A percentile compares a stretch with the other conserved stretches of the same genome.
phyloP scores from a whole-genome alignment of 2,329 filamentous ascomycete species.

The Exserohilum turcica region DNA sequence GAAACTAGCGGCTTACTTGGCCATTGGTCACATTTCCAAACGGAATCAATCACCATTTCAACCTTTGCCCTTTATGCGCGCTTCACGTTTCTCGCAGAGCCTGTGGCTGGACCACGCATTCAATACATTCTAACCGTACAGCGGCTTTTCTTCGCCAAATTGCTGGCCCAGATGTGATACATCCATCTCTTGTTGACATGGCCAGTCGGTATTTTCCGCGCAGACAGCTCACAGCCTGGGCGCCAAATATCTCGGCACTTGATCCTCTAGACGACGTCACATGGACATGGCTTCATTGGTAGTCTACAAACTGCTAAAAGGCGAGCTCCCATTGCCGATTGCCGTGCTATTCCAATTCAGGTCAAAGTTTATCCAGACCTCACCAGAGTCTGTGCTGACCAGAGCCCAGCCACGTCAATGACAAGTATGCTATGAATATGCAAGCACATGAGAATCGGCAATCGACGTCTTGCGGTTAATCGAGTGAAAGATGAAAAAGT shows the following conservation, averaged over 20 bases:
- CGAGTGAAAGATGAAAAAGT: no score
- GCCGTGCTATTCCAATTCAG: neutral
- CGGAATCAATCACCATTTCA: neutral
- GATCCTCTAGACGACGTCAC: slow-evolving; percentile 10
- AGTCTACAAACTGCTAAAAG: neutral
- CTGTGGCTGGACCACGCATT: neutral
- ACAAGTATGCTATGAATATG: neutral
- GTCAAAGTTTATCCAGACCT: slow-evolving; percentile 5
- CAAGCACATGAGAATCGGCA: no score
- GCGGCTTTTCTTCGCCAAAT: neutral
- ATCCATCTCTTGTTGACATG: neutral
- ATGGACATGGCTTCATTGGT: neutral
- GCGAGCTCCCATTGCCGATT: neutral
- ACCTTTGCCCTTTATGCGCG: neutral
- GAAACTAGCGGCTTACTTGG: neutral
- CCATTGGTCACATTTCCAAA: neutral
- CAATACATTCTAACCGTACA: neutral
- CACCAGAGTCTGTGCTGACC: neutral
- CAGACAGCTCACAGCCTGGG: neutral
- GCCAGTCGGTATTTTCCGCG: neutral
- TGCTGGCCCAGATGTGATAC: neutral
- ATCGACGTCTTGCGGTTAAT: neutral
- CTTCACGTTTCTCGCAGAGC: neutral
- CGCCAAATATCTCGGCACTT: neutral
- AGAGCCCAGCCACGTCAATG: neutral